Base-by-base conservation (phyloP, 768 basidiomycete species). In the Pisolithus sp. region DNA sequence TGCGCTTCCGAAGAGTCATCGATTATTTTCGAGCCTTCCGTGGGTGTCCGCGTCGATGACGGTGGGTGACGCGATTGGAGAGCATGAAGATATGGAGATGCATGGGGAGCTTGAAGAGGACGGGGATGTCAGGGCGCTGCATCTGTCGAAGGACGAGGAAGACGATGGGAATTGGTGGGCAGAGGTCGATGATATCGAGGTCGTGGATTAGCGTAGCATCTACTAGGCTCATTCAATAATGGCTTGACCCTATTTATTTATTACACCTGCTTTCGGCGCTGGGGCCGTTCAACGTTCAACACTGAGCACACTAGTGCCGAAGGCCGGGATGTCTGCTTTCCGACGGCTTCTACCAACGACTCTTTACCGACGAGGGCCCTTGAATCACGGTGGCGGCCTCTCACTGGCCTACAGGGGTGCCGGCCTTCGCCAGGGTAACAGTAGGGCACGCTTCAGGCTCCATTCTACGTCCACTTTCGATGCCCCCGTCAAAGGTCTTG, bases 121-220 rank as follows among this genome's bases (percentile, higher is more conserved):
- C 17, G 70, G 71, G 15, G 64, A 62, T 38, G 65, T 65, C 30
- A 68, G 63, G 17, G 58, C 63, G 42, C 59, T 63, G 0, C 52
- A 66, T 39, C 58, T 58, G 42, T 51, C 59, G 21, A 63, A 58
- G 20, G 57, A 55, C 31, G 56, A 54, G 12, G 68, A 69, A 15
- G 69, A 65, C n/a, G 64, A 62, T 21, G 60, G 55, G 46, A 71
- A 75, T 8, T 76, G 78, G 18, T 82, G 81, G 80, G 57, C 81
- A 57, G 80, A 81, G 40, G 71, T 66, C 20, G 81, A 83, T 57
- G 81, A 82, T 58, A 83, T 83, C 48, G 79, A 81, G 56, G 76
- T 80, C 23, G 55, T 45, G 31, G 59, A 62, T 10, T 68, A 49
- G 28, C 13, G 36, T 34, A 34, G 34, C 5, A 44, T 20, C 36